phyloP scores from a whole-genome alignment of 2,329 filamentous ascomycete species.

The Trichophyton schoenleinii region DNA sequence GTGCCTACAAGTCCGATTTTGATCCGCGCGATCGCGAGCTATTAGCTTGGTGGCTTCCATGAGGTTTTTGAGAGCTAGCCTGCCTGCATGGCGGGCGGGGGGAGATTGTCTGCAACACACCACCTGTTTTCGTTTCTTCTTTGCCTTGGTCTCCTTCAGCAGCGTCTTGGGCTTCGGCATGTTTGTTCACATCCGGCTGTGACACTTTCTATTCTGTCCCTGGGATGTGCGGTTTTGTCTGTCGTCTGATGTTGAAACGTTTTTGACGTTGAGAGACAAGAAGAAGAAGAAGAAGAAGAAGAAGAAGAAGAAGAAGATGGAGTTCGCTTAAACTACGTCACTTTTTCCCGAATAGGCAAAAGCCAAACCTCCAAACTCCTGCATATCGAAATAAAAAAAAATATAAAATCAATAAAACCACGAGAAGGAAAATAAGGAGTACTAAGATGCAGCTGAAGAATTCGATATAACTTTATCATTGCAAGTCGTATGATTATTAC shows the following conservation, averaged over 20 bases:
- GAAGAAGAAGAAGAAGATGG: not conserved
- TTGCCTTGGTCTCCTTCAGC: constrained; percentile 31
- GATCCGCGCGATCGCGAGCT: not conserved
- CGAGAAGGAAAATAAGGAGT: too few relatives aligned
- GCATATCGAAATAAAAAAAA: too few relatives aligned
- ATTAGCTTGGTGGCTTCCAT: constrained; percentile 4
- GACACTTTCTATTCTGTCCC: not conserved
- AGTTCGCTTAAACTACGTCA: not conserved
- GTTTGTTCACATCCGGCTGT: constrained; percentile 1
- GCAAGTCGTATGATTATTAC: too few relatives aligned
- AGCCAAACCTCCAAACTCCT: not conserved
- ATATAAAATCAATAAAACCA: not conserved
- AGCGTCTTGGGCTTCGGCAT: constrained; percentile 32
- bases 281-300: not conserved
- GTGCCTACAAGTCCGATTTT: constrained; percentile 18
- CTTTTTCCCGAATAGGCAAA: not conserved
- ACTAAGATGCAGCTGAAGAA: too few relatives aligned
- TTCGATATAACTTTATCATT: not conserved
- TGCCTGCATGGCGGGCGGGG: not conserved
- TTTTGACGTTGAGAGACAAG: not conserved
- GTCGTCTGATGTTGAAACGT: not conserved
- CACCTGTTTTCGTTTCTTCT: constrained; percentile 32
- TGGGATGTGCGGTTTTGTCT: not conserved
- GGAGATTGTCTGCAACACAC: constrained; percentile 16
- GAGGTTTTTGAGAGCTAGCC: not conserved